Evolutionary conservation across 805 yeast species (phyloP), one percentile per base, ranked within the genome.

Genomic region (Saccharomycodes ludwigii): DNA sequence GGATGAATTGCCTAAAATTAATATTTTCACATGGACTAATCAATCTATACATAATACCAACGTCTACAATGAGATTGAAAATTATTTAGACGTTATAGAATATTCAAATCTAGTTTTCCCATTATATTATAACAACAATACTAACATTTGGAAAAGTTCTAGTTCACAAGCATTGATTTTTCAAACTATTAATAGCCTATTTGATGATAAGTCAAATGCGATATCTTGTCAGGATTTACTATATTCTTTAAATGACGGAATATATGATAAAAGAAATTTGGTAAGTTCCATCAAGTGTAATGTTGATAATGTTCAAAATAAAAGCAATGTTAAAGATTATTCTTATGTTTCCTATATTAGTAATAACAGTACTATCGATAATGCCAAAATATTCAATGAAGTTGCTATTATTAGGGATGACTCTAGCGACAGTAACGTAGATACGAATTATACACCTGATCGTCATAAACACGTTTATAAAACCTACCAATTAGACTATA

Each of bases 1-100:
- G 34, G 95, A 86, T 48, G 93, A 82, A 43, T 59, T 76, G 11
- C 66, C 76, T 2, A 73, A 72, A 43, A 47, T 52, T 2, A 43
- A 61, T 3, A 38, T 66, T 1, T 59, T 66, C 24, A 58, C 67
- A 2, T 73, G 76, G 73, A 70, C 65, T 0, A 5, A 18, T 3
- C 32, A 37, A 12, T 34, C 33, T 5, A 18, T 30, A 9, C 41
- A 26, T 25, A 21, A 35, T 4, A 35, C 38, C 17, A 21, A 38
- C 38, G 18, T 43, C 35, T 17, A 28, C 60, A 31, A 63, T 68
- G 24, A 56, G 74, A 34, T 68, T 67, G 34, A 63, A 53, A 44
- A 59, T 67, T 19, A 59, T 59, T 43, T 70, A 2, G 66, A 63
- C 7, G 45, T 76, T 6, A 43, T 69, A 14, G 61, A 63, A 23